A percentile compares a stretch with the other conserved stretches of the same genome.
phyloP scores from a whole-genome alignment of 1,284 basidiomycete genomes.

The Pseudozyma pruni region DNA sequence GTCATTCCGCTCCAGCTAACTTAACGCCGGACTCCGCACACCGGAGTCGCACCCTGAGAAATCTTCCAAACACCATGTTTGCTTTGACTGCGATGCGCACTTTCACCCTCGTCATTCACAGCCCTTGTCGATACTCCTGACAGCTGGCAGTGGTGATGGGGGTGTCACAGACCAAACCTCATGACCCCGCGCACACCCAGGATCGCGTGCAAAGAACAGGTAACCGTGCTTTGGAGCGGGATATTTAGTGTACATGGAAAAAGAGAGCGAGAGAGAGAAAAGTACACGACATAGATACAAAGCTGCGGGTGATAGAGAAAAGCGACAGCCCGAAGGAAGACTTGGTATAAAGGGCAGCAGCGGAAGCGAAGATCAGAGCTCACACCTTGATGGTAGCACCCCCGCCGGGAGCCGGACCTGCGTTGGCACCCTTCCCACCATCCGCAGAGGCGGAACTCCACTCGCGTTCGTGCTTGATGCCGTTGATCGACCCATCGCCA shows the following conservation, averaged over 20 bases:
- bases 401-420: neutral
- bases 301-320: neutral
- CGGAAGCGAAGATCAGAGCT: neutral
- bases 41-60: too few species aligned
- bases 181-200: neutral
- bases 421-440: neutral
- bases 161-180: too few species aligned
- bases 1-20: too few species aligned
- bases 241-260: constrained; percentile 4
- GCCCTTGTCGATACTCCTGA: too few species aligned
- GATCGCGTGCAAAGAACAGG: neutral
- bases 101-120: too few species aligned
- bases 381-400: constrained; percentile 12
- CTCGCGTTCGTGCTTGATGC: constrained; percentile 30
- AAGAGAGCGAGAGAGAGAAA: constrained; percentile 1
- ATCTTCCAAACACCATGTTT: too few species aligned
- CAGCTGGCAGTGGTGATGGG: too few species aligned
- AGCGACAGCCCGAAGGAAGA: neutral
- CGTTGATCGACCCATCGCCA: neutral
- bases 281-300: too few species aligned
- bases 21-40: too few species aligned
- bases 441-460: constrained; percentile 25
- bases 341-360: constrained; percentile 1
- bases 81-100: too few species aligned
- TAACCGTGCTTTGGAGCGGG: too few species aligned